Evolutionary conservation across 2,329 filamentous ascomycete species (phyloP).

Genomic region (Neoarthrinium moseri): DNA sequence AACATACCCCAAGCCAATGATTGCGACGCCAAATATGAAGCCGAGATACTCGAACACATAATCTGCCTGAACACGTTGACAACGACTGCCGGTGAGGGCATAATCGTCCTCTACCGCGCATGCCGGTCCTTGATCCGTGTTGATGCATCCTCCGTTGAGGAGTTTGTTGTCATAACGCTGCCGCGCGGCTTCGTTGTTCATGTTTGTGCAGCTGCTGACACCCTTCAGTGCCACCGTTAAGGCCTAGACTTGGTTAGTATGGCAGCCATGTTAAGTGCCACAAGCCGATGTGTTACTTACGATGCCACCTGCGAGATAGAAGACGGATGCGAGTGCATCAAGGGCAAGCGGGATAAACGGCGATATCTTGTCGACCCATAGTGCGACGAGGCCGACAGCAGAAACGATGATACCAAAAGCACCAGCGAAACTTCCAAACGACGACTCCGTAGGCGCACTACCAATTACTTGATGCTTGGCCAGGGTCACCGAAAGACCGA

Average conservation of each 20-base stretch:
- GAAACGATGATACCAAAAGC: conserved; percentile 31
- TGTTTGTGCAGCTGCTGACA: conserved; percentile 24
- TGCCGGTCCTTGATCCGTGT: neutral
- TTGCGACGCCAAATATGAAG: conserved; percentile 21
- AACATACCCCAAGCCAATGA: conserved; percentile 19
- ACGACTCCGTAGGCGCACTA: conserved; percentile 26
- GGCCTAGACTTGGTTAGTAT: conserved; percentile 18
- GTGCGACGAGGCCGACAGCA: conserved; percentile 21
- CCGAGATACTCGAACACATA: conserved; percentile 28
- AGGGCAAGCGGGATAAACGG: conserved; percentile 19
- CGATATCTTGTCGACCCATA: conserved; percentile 29
- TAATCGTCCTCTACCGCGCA: neutral
- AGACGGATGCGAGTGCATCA: conserved; percentile 26
- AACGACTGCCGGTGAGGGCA: conserved; percentile 16
- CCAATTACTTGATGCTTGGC: conserved; percentile 27
- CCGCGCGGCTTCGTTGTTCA: neutral
- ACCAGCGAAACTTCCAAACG: conserved; percentile 30
- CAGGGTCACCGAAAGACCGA: conserved; percentile 29
- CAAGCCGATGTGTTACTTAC: conserved; percentile 16
- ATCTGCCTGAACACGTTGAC: conserved; percentile 27
- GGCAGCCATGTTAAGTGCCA: no score
- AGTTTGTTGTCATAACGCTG: conserved; percentile 23
- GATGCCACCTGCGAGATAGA: conserved; percentile 32
- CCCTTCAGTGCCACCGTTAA: conserved; percentile 28
- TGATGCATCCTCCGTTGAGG: conserved; percentile 27